Evolutionary conservation across 1,284 basidiomycete species (phyloP).

Genomic region (Chiua sp.): DNA sequence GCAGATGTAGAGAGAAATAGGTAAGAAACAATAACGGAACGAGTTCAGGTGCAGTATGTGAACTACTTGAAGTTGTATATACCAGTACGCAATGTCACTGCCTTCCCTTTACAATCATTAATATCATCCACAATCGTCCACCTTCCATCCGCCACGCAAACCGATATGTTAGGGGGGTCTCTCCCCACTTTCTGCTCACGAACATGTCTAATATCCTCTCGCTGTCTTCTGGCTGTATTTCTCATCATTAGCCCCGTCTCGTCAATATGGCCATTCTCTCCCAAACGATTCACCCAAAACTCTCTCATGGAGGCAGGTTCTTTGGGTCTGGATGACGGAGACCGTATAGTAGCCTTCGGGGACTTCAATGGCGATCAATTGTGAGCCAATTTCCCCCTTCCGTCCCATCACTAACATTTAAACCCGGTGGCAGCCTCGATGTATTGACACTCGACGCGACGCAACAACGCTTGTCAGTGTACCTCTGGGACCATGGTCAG

Average conservation of each 20-base stretch:
- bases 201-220: background rate
- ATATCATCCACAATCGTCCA: background rate
- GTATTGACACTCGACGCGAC: conserved; percentile 77
- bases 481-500: conserved; percentile 86
- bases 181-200: background rate
- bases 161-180: conserved; percentile 16
- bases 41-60: too few species aligned
- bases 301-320: conserved; percentile 82
- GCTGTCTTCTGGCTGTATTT: conserved; percentile 18
- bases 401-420: conserved; percentile 5
- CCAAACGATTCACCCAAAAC: conserved; percentile 88
- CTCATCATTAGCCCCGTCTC: conserved; percentile 29
- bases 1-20: too few species aligned
- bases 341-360: conserved; percentile 86
- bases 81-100: too few species aligned
- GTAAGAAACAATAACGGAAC: too few species aligned
- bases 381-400: conserved; percentile 51
- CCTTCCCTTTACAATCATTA: too few species aligned
- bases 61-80: too few species aligned
- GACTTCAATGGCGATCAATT: conserved; percentile 97
- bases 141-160: background rate
- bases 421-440: conserved; percentile 66
- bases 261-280: conserved; percentile 80
- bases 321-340: conserved; percentile 77
- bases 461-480: conserved; percentile 75